These are phyloP conservation scores for Ampelocalamus luodianensis DNA, from an alignment of 176 grass and related monocot genomes.

Conservation along the genomic window DNA sequence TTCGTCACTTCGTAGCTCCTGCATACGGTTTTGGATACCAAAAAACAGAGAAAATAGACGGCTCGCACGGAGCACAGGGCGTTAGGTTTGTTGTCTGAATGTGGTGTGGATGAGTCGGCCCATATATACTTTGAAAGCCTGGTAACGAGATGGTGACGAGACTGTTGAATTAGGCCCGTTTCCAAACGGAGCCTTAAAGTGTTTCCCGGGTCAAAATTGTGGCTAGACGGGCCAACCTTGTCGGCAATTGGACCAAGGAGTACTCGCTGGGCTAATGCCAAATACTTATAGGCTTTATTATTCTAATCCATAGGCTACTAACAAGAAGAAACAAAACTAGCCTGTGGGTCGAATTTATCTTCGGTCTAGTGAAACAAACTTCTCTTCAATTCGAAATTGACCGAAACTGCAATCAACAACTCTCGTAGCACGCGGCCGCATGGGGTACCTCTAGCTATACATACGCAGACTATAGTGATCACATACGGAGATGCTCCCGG, in stretches of 20 bases:
- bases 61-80: background rate
- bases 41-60: background rate
- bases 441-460: background rate
- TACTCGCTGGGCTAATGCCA: background rate
- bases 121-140: background rate
- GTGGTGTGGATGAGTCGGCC: background rate
- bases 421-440: background rate
- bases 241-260: background rate
- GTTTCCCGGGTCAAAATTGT: background rate
- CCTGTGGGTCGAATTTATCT: background rate
- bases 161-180: background rate
- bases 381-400: background rate
- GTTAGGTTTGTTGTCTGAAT: too few relatives aligned
- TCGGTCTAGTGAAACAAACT: too few relatives aligned
- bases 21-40: background rate
- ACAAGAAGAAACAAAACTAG: background rate
- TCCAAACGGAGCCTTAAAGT: background rate
- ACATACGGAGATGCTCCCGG: slow-evolving; percentile 50
- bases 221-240: too few relatives aligned
- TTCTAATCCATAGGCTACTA: too few relatives aligned
- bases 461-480: background rate
- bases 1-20: too few relatives aligned
- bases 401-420: background rate
- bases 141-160: background rate
- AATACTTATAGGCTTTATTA: background rate